Percentiles rank a stretch among this genome's conserved stretches.
Evolutionary conservation across 352 stramenopile genomes (phyloP).

Genomic region (Globisporangium spinosum): DNA sequence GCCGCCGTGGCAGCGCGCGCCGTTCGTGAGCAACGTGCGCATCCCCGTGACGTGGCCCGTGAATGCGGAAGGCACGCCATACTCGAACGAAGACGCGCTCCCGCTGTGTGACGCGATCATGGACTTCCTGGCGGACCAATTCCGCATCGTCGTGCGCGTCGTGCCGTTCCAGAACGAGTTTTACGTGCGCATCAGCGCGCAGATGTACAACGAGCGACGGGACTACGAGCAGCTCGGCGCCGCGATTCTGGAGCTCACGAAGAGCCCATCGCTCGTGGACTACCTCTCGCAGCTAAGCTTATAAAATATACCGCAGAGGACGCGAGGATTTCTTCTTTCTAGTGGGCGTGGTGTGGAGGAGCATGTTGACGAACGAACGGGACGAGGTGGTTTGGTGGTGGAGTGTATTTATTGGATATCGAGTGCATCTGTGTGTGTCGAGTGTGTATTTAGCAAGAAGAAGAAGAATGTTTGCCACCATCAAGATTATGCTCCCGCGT

Average conservation of each 20-base stretch:
- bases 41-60: conserved; percentile 65
- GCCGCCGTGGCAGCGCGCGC: conserved; percentile 73
- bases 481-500: neutral
- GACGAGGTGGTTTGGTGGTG: too few species aligned
- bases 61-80: conserved; percentile 34
- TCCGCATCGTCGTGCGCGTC: conserved; percentile 65
- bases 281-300: conserved; percentile 65
- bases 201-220: conserved; percentile 84
- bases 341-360: neutral
- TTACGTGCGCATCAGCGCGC: conserved; percentile 78
- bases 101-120: conserved; percentile 75
- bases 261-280: conserved; percentile 54
- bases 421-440: neutral
- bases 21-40: conserved; percentile 79
- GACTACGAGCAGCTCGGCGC: conserved; percentile 74
- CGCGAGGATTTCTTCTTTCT: conserved; percentile 1
- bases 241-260: conserved; percentile 73
- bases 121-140: conserved; percentile 75
- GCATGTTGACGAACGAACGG: too few species aligned
- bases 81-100: conserved; percentile 58
- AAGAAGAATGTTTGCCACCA: neutral
- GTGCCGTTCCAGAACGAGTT: conserved; percentile 61
- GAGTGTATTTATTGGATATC: neutral
- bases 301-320: conserved; percentile 23
- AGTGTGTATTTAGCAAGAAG: neutral